Conservation (phyloP, 441 rosid genomes). For the Populus hybrid region DNA sequence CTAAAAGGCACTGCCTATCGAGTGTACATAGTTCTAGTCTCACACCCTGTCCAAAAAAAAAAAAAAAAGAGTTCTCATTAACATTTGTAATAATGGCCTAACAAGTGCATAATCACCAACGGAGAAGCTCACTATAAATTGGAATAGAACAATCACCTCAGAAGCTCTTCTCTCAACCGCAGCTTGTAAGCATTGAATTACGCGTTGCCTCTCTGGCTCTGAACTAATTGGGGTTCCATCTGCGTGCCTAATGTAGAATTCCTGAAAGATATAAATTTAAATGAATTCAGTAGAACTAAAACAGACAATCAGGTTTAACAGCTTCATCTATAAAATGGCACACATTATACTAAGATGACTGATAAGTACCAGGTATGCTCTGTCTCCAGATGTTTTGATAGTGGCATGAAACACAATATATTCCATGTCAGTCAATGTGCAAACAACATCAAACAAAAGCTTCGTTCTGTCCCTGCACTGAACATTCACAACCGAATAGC, state of each 20-base stretch:
- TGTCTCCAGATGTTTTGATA: conserved; percentile 47
- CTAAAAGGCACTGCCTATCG: conserved; percentile 70
- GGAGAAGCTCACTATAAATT: neutral
- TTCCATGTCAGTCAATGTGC: conserved; percentile 93
- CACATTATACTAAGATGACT: neutral
- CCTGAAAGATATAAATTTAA: conserved; percentile 35
- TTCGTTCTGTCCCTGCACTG: conserved; percentile 76
- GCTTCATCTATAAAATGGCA: no score
- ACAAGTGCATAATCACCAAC: neutral
- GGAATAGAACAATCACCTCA: conserved; percentile 39
- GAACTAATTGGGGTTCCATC: conserved; percentile 92
- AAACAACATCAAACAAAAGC: conserved; percentile 83
- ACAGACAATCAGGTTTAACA: neutral
- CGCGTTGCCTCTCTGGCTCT: conserved; percentile 84
- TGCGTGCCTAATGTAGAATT: conserved; percentile 68
- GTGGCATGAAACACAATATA: conserved; percentile 87
- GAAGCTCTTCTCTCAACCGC: conserved; percentile 83
- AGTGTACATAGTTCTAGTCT: conserved; percentile 64
- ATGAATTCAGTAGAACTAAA: neutral
- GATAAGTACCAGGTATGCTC: conserved; percentile 44
- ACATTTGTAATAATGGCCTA: neutral
- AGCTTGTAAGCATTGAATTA: conserved; percentile 77
- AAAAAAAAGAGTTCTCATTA: neutral
- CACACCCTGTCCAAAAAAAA: conserved; percentile 56
- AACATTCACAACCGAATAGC: conserved; percentile 83